Evolutionary conservation across 768 basidiomycete genomes (phyloP), one percentile per base, ranked within the genome.

Genomic region (Punctularia strigosozonata): DNA sequence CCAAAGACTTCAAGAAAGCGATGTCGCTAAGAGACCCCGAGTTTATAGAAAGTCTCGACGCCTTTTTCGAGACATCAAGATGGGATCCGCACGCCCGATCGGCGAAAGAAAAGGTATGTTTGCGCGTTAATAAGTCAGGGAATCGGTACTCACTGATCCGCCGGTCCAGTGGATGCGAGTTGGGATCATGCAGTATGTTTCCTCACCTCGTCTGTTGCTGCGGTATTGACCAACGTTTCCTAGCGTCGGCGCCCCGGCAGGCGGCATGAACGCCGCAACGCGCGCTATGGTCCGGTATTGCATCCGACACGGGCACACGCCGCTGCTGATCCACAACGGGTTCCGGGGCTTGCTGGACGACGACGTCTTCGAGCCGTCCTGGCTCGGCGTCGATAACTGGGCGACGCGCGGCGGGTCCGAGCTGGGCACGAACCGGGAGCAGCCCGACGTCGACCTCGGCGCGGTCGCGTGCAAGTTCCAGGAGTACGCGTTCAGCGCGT

Each of bases 221-320:
- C 31, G 31, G 25, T 31, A 25, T 22, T 51, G 33, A 51, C n/a
- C 31, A 40, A 3, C 25, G 41, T 40, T 38, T 21, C 31, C 25
- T 47, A 94, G 91, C 52, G 80, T 91, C 53, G 94, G 95, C 37
- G 95, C 95, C 1, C 94, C 95, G 4, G 95, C 95, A 2, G 94
- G 94, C 33, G 95, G 95, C 6, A 97, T 98, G 89, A 98, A 98
- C 55, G 92, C 95, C 2, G 95, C 94, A 0, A 95, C 90, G 1
- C 84, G 94, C 30, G 82, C 91, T 20, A 90, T 88, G 5, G 90
- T 86, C 17, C 81, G 95, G 8, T 97, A 90, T 63, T 97, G 91
- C 57, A 63, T 90, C 46, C 75, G 77, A 39, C 86, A 90, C 55
- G 94, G 95, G 5, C 95, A 99, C 56, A 83, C 71, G 19, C 82